Conservation (phyloP, 2,329 filamentous ascomycete genomes). For the Fusarium coicis region DNA sequence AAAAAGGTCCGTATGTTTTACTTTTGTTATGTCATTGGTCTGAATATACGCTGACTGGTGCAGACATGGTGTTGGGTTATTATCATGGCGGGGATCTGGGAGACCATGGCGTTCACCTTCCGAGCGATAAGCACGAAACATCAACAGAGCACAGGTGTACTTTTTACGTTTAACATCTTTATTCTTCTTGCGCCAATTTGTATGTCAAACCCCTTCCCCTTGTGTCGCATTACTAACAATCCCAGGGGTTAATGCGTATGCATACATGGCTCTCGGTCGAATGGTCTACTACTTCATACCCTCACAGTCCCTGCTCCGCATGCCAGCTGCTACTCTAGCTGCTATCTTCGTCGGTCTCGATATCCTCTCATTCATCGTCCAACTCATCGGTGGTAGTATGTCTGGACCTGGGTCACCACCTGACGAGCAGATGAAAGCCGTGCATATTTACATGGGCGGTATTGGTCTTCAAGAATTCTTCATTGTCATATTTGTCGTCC, state of each 20-base stretch:
- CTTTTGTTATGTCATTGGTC: background rate
- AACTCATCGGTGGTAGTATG: constrained; percentile 50
- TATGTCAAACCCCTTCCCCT: background rate
- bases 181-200: constrained; percentile 39
- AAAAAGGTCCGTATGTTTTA: constrained; percentile 41
- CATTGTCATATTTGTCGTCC: constrained; percentile 57
- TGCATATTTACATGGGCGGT: constrained; percentile 63
- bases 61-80: constrained; percentile 52
- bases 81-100: constrained; percentile 49
- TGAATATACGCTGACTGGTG: background rate
- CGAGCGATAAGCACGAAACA: constrained; percentile 35
- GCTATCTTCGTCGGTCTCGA: constrained; percentile 55
- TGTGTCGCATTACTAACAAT: background rate
- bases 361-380: constrained; percentile 50
- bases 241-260: constrained; percentile 58
- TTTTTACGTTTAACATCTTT: constrained; percentile 40
- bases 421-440: constrained; percentile 45
- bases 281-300: constrained; percentile 58
- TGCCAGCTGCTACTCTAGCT: constrained; percentile 52
- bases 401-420: constrained; percentile 40
- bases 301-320: constrained; percentile 49
- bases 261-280: constrained; percentile 58
- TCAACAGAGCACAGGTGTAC: constrained; percentile 28
- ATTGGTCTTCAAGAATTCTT: constrained; percentile 63
- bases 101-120: constrained; percentile 37